Percentiles rank a stretch among this genome's conserved stretches.
These are phyloP conservation scores for Nicotiana attenuata DNA, from an alignment of 257 asterid species.

Conservation along the genomic window DNA sequence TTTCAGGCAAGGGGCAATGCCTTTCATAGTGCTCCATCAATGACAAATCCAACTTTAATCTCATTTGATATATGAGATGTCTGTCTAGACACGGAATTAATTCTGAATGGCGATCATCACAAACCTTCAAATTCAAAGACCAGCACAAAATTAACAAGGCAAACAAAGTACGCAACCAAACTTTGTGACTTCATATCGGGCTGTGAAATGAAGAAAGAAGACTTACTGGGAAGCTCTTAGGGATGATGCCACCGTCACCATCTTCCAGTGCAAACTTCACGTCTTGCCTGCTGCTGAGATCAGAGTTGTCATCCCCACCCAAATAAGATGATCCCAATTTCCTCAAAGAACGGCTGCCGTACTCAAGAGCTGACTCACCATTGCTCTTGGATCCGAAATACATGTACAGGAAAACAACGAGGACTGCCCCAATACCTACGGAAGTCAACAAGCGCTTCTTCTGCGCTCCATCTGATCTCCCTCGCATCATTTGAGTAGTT, in stretches of 20 bases:
- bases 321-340: slow-evolving; percentile 80
- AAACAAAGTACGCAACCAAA: background rate
- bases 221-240: slow-evolving; percentile 14
- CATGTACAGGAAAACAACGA: slow-evolving; percentile 54
- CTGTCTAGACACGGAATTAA: slow-evolving; percentile 97
- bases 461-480: slow-evolving; percentile 67
- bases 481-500: slow-evolving; percentile 49
- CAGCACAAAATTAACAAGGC: slow-evolving; percentile 8
- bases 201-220: background rate
- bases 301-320: slow-evolving; percentile 80
- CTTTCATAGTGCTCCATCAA: slow-evolving; percentile 99
- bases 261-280: slow-evolving; percentile 10
- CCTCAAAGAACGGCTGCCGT: slow-evolving; percentile 82
- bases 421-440: slow-evolving; percentile 38
- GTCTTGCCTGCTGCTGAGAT: slow-evolving; percentile 46
- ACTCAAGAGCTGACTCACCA: slow-evolving; percentile 83
- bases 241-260: background rate
- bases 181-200: background rate
- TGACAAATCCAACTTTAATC: slow-evolving; percentile 86
- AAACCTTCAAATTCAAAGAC: slow-evolving; percentile 42
- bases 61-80: slow-evolving; percentile 80
- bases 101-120: slow-evolving; percentile 97
- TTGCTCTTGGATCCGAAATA: slow-evolving; percentile 60
- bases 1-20: slow-evolving; percentile 87
- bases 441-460: slow-evolving; percentile 59